These are phyloP conservation scores for Colletotrichum liaoningense DNA, from an alignment of 2,329 filamentous ascomycete genomes.

Conservation along the genomic window DNA sequence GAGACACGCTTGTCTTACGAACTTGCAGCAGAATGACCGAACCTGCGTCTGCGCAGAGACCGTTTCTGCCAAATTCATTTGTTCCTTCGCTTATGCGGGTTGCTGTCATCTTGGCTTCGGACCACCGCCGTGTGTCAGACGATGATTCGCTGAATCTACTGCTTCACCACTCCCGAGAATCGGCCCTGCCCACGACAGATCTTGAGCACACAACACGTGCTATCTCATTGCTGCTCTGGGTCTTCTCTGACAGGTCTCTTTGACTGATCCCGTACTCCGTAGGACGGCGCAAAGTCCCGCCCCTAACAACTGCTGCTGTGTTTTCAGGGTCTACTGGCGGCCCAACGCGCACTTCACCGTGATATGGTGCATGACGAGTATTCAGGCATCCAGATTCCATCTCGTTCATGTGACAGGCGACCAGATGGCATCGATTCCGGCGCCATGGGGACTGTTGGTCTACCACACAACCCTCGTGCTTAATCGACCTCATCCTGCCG, in stretches of 20 bases:
- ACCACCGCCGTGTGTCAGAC: conserved; percentile 31
- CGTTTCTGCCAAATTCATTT: conserved; percentile 13
- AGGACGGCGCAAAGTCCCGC: conserved; percentile 1
- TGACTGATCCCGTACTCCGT: neutral
- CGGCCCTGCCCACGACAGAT: conserved; percentile 20
- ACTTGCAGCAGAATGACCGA: conserved; percentile 13
- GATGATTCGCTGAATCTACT: conserved; percentile 33
- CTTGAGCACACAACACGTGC: conserved; percentile 23
- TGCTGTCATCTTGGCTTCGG: conserved; percentile 25
- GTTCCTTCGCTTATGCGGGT: conserved; percentile 7
- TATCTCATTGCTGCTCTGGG: conserved; percentile 4
- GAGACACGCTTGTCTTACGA: conserved; percentile 18
- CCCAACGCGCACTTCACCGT: conserved; percentile 17
- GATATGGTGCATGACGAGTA: neutral
- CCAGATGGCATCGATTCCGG: conserved; percentile 18
- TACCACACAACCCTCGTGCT: neutral
- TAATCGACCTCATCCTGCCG: conserved; percentile 9
- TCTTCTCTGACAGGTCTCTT: conserved; percentile 7
- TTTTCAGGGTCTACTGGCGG: conserved; percentile 21
- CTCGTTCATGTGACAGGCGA: conserved; percentile 19
- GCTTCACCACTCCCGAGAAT: conserved; percentile 21
- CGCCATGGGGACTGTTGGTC: neutral
- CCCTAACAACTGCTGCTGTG: conserved; percentile 3
- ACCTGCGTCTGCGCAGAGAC: conserved; percentile 16
- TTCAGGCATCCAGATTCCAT: conserved; percentile 30